phyloP scores from a whole-genome alignment of 805 yeast genomes.

The Yamadazyma philogaea region DNA sequence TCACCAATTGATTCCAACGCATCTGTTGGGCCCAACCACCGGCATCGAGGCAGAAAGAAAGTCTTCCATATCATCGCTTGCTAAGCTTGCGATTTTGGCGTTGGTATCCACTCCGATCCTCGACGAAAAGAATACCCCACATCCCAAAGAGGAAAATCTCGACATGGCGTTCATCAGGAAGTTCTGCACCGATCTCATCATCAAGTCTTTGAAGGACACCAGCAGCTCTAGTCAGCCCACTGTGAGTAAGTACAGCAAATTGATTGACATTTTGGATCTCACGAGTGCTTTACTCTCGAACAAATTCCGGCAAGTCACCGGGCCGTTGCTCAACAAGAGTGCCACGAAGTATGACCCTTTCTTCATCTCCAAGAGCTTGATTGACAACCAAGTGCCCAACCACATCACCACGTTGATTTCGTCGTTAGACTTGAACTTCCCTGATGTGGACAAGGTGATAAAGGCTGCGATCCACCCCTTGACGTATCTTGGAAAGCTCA shows the following conservation, averaged over 20 bases:
- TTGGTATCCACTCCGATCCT: slow-evolving; percentile 58
- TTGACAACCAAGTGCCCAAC: slow-evolving; percentile 62
- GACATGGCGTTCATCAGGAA: slow-evolving; percentile 72
- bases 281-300: slow-evolving; percentile 43
- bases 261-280: slow-evolving; percentile 53
- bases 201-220: slow-evolving; percentile 59
- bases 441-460: slow-evolving; percentile 59
- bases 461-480: slow-evolving; percentile 59
- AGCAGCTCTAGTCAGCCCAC: slow-evolving; percentile 14
- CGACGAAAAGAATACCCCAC: slow-evolving; percentile 43
- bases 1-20: slow-evolving; percentile 66
- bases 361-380: slow-evolving; percentile 59
- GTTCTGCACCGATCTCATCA: slow-evolving; percentile 65
- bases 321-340: slow-evolving; percentile 44
- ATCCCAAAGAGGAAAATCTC: slow-evolving; percentile 55
- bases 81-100: slow-evolving; percentile 58
- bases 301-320: slow-evolving; percentile 37
- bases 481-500: slow-evolving; percentile 53
- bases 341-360: slow-evolving; percentile 59
- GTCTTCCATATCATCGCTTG: slow-evolving; percentile 55
- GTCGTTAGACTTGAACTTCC: slow-evolving; percentile 69
- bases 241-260: slow-evolving; percentile 41
- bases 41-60: slow-evolving; percentile 50
- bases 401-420: slow-evolving; percentile 60
- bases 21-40: slow-evolving; percentile 34